These are phyloP conservation scores for Eimeria necatrix DNA, from an alignment of 169 alveolate species.

Conservation along the genomic window DNA sequence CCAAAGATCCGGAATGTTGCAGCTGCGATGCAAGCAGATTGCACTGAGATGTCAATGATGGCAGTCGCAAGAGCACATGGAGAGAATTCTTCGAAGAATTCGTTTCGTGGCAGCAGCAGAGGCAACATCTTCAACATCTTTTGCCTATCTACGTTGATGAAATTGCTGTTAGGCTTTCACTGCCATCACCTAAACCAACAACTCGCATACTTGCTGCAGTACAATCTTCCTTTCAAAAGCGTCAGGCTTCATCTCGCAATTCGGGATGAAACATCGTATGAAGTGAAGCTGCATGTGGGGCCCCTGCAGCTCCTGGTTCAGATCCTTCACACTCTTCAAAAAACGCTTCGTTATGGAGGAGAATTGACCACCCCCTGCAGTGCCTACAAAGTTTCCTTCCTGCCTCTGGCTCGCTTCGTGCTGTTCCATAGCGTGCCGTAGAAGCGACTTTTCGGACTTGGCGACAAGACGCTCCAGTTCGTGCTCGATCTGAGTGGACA, in stretches of 20 bases:
- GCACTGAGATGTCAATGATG: too few relatives aligned
- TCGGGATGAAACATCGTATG: constrained; percentile 74
- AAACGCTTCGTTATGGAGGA: constrained; percentile 36
- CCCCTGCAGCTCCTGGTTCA: constrained; percentile 40
- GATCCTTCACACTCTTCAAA: constrained; percentile 40
- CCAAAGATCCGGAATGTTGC: constrained; percentile 71
- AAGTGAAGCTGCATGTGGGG: constrained; percentile 67
- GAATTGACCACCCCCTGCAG: constrained; percentile 51
- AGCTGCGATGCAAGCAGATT: neutral
- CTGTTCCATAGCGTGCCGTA: constrained; percentile 10
- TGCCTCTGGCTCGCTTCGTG: constrained; percentile 38
- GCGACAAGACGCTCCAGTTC: constrained; percentile 14
- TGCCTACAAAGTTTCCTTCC: neutral
- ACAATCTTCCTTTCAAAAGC: constrained; percentile 9
- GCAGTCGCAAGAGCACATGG: neutral
- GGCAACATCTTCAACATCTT: neutral
- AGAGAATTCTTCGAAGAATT: neutral
- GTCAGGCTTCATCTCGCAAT: constrained; percentile 36
- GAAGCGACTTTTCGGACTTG: neutral
- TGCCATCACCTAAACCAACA: neutral
- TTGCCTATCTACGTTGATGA: neutral
- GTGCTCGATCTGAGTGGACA: neutral
- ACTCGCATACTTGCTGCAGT: constrained; percentile 46
- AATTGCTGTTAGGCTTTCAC: neutral
- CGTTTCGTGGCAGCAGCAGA: neutral